Evolutionary conservation across 108 stramenopile genomes (phyloP).

Genomic region (Stephanodiscus triporus): DNA sequence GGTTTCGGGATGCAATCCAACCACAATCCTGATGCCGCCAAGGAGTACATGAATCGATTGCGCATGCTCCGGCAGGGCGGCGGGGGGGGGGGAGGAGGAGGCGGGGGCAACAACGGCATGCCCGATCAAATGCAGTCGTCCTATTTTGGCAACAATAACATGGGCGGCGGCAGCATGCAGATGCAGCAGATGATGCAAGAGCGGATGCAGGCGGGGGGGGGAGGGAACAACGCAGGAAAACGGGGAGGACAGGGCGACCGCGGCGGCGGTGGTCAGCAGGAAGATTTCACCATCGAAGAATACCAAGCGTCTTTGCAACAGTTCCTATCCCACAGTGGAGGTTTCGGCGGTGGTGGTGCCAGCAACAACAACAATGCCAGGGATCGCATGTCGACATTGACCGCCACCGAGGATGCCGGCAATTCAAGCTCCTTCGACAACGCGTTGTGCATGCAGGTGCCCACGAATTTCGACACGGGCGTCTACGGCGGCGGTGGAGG

Average conservation of each 20-base stretch:
- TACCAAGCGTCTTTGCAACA: conserved; percentile 43
- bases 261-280: no score
- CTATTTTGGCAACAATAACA: conserved; percentile 11
- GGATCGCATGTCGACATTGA: not conserved
- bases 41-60: conserved; percentile 39
- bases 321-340: conserved; percentile 31
- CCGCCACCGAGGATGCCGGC: not conserved
- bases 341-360: conserved; percentile 10
- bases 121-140: no score
- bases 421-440: not conserved
- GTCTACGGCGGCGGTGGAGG: conserved; percentile 12
- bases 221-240: no score
- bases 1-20: not conserved
- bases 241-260: no score
- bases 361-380: conserved; percentile 1
- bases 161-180: not conserved
- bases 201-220: conserved; percentile 3
- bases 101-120: not conserved
- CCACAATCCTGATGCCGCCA: conserved; percentile 34
- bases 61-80: conserved; percentile 32
- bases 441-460: conserved; percentile 23
- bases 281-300: conserved; percentile 36
- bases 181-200: not conserved
- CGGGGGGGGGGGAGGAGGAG: conserved; percentile 1
- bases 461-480: conserved; percentile 31